Evolutionary conservation across 768 basidiomycete genomes (phyloP).

Genomic region (Tulasnella sp.): DNA sequence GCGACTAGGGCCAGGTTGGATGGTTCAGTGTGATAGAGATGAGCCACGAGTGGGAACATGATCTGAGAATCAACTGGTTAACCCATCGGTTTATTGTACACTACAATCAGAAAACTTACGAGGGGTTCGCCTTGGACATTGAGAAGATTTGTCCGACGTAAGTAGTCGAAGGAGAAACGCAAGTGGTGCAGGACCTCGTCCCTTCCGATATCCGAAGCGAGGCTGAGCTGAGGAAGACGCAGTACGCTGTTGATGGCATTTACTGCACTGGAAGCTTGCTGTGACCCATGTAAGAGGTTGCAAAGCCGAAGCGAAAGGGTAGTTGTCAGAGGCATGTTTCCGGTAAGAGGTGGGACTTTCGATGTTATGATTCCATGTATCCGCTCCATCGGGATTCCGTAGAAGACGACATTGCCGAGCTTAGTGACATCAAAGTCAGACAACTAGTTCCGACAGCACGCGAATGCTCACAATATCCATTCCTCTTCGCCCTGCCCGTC

Average conservation of each 20-base stretch:
- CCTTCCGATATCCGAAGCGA: conserved; percentile 46
- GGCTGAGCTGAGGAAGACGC: conserved; percentile 50
- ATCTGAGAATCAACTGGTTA: background rate
- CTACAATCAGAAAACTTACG: conserved; percentile 42
- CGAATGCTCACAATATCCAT: conserved; percentile 41
- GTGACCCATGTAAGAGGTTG: conserved; percentile 56
- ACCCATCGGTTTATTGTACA: conserved; percentile 32
- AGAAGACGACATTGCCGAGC: conserved; percentile 65
- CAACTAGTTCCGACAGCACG: background rate
- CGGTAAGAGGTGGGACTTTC: conserved; percentile 51
- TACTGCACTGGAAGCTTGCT: conserved; percentile 42
- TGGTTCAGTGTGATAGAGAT: conserved; percentile 50
- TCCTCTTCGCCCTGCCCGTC: conserved; percentile 64
- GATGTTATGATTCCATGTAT: conserved; percentile 59
- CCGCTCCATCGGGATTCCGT: conserved; percentile 54
- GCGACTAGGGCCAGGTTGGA: conserved; percentile 58
- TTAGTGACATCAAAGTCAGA: background rate
- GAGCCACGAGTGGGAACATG: conserved; percentile 18
- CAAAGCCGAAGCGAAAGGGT: conserved; percentile 60
- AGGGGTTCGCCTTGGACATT: conserved; percentile 48
- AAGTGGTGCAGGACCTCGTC: conserved; percentile 57
- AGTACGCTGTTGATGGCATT: conserved; percentile 47
- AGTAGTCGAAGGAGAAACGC: conserved; percentile 63
- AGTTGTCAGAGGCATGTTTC: conserved; percentile 58
- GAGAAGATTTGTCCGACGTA: conserved; percentile 51